Percentiles rank a stretch among this genome's conserved stretches.
These are phyloP conservation scores for Salvia splendens DNA, from an alignment of 257 asterid genomes.

Conservation along the genomic window DNA sequence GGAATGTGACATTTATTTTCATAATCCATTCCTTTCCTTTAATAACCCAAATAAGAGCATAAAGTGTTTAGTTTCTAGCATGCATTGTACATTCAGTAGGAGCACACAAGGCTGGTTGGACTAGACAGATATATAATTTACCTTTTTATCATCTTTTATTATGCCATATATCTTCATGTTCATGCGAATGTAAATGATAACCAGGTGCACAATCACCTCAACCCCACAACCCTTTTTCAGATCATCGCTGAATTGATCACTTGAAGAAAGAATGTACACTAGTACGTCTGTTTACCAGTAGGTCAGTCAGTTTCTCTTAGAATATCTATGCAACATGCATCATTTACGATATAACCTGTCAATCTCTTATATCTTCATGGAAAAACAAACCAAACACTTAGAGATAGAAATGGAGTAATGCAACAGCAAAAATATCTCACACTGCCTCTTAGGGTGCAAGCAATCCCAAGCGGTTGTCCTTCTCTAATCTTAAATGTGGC, in stretches of 20 bases:
- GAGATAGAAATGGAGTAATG: slow-evolving; percentile 2
- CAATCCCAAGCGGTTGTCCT: slow-evolving; percentile 85
- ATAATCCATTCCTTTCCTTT: slow-evolving; percentile 2
- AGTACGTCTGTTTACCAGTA: background rate
- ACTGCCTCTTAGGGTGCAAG: slow-evolving; percentile 87
- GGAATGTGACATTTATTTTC: slow-evolving; percentile 1
- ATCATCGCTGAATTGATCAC: too few relatives aligned
- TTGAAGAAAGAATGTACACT: background rate
- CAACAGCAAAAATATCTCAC: slow-evolving; percentile 41
- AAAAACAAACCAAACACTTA: slow-evolving; percentile 11
- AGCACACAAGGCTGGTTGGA: slow-evolving; percentile 11
- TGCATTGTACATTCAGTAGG: background rate
- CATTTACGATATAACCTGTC: background rate
- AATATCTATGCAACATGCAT: background rate
- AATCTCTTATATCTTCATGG: background rate
- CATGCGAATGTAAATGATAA: background rate
- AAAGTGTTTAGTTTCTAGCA: background rate
- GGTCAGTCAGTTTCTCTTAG: background rate
- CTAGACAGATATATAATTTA: background rate
- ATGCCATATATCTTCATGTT: background rate
- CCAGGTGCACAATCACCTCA: background rate
- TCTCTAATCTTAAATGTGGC: slow-evolving; percentile 93
- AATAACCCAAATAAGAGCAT: background rate
- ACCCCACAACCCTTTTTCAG: background rate
- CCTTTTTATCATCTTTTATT: background rate